A percentile compares a stretch with the other conserved stretches of the same genome.
Evolutionary conservation across 495 filamentous ascomycete genomes (phyloP).

Genomic region (Neurospora tetraspora): DNA sequence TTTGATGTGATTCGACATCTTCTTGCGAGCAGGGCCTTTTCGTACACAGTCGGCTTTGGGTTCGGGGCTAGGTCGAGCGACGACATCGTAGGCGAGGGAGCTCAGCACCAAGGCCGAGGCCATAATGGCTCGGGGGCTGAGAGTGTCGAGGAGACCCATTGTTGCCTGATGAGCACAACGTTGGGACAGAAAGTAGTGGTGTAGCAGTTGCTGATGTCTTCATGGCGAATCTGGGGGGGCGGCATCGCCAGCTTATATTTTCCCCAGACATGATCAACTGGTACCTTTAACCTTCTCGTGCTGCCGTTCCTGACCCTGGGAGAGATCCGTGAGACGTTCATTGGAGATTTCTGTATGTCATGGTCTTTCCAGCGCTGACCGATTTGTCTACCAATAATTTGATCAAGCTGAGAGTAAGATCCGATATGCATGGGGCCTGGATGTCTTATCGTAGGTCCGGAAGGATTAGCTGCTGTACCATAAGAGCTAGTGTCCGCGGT

Average conservation of each 20-base stretch:
- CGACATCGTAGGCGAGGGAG: conserved; percentile 12
- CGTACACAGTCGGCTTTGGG: conserved; percentile 12
- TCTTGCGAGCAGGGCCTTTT: conserved; percentile 12
- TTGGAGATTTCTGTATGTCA: not conserved
- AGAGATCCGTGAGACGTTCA: not conserved
- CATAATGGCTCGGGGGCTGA: conserved; percentile 14
- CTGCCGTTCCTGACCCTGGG: not conserved
- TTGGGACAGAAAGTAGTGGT: not conserved
- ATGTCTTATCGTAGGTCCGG: not conserved
- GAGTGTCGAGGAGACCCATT: conserved; percentile 14
- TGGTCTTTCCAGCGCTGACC: not conserved
- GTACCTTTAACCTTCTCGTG: not conserved
- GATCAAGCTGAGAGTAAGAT: not conserved
- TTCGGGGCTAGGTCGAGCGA: conserved; percentile 10
- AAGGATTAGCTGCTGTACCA: not conserved
- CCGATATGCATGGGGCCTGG: not conserved
- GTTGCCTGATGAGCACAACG: not conserved
- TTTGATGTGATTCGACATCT: conserved; percentile 14
- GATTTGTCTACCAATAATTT: not conserved
- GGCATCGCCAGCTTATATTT: not conserved
- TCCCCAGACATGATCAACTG: not conserved
- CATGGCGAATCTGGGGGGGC: not conserved
- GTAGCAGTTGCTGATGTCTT: not conserved
- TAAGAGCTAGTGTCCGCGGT: not conserved
- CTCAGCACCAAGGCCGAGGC: conserved; percentile 12